A percentile compares a stretch with the other conserved stretches of the same genome.
phyloP scores from a whole-genome alignment of 2,329 filamentous ascomycete species.

The Cercospora zeae-maydis region DNA sequence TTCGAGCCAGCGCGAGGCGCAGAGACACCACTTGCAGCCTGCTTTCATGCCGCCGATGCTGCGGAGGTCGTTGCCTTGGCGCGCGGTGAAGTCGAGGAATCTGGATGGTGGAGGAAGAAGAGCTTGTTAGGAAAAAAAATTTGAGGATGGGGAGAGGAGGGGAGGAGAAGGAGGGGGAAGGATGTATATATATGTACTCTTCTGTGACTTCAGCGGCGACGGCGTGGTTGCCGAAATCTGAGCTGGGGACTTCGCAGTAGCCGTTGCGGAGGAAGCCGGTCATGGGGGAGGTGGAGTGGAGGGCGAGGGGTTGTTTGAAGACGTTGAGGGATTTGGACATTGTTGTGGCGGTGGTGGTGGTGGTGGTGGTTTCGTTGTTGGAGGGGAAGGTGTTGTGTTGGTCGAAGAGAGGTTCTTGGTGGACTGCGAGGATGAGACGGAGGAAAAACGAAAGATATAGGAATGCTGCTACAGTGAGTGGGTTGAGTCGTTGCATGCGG shows the following conservation, averaged over 20 bases:
- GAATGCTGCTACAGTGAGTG: not conserved
- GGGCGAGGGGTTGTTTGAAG: slow-evolving; percentile 55
- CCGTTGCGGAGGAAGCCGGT: slow-evolving; percentile 61
- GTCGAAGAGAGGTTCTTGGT: slow-evolving; percentile 5
- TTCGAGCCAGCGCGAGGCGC: slow-evolving; percentile 56
- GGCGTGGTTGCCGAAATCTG: slow-evolving; percentile 58
- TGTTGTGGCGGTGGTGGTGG: slow-evolving; percentile 19
- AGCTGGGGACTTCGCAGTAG: slow-evolving; percentile 55
- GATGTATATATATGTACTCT: slow-evolving; percentile 25
- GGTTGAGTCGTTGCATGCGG: not conserved
- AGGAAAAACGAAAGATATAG: not conserved
- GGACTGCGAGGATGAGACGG: not conserved
- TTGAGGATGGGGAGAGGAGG: not conserved
- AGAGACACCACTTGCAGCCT: slow-evolving; percentile 62
- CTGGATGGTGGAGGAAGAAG: not conserved
- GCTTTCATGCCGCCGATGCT: slow-evolving; percentile 50
- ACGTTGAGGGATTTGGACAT: slow-evolving; percentile 45
- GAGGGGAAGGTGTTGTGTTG: slow-evolving; percentile 3
- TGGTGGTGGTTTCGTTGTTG: slow-evolving; percentile 10
- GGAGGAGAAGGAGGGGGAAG: not conserved
- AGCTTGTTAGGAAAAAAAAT: not conserved
- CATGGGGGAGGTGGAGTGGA: slow-evolving; percentile 56
- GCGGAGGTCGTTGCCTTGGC: slow-evolving; percentile 58
- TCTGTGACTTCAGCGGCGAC: slow-evolving; percentile 57
- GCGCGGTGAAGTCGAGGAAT: slow-evolving; percentile 60